These are phyloP conservation scores for Colletotrichum filicis DNA, from an alignment of 2,329 filamentous ascomycete species.

Conservation along the genomic window DNA sequence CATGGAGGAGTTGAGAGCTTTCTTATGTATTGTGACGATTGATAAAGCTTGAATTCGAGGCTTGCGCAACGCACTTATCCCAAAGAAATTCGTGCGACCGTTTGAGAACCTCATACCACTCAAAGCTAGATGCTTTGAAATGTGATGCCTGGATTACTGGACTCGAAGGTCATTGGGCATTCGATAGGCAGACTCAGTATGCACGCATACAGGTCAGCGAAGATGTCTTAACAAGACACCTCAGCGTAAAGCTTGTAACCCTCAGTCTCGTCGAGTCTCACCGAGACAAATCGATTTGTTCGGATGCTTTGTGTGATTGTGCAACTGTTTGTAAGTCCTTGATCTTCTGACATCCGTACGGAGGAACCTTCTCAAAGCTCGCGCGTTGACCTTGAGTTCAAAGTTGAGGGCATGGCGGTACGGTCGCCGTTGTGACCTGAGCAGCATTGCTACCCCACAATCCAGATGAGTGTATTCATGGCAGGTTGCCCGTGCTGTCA, in stretches of 20 bases:
- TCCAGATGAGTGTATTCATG: conserved; percentile 69
- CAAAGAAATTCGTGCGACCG: not conserved
- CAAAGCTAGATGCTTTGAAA: not conserved
- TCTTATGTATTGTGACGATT: not conserved
- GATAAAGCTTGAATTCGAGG: not conserved
- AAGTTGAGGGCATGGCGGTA: conserved; percentile 45
- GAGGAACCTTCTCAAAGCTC: not conserved
- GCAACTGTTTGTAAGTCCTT: not conserved
- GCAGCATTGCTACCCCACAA: conserved; percentile 83
- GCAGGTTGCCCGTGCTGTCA: conserved; percentile 72
- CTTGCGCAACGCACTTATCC: not conserved
- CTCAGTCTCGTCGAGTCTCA: too few species aligned
- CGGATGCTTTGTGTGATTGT: not conserved
- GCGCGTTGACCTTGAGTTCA: not conserved
- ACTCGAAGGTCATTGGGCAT: not conserved
- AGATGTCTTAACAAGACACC: not conserved
- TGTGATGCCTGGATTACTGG: not conserved
- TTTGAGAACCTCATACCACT: not conserved
- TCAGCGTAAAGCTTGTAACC: not conserved
- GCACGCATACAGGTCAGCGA: too few species aligned
- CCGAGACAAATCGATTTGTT: not conserved
- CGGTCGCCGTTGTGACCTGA: conserved; percentile 66
- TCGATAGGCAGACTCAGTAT: too few species aligned
- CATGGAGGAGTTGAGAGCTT: not conserved
- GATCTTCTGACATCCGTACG: not conserved